These are phyloP conservation scores for Discostella stelligera DNA, from an alignment of 352 stramenopile species.

Conservation along the genomic window DNA sequence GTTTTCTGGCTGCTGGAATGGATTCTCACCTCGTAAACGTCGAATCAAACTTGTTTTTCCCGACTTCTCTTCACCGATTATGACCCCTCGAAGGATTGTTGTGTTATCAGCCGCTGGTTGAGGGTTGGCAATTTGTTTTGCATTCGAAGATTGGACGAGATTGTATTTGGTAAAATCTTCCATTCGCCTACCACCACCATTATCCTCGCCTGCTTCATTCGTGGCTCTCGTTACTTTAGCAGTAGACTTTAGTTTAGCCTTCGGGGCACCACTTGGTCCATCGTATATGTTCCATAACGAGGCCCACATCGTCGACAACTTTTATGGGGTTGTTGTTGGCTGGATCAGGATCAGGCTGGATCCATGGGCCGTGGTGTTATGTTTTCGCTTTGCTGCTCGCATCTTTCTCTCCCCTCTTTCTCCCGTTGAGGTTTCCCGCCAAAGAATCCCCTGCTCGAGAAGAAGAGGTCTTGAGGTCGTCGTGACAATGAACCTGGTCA, in stretches of 20 bases:
- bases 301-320: constrained; percentile 18
- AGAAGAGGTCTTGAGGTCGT: no score
- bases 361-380: no score
- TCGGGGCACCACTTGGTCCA: constrained; percentile 2
- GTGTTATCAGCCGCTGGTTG: constrained; percentile 19
- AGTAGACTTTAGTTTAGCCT: not conserved
- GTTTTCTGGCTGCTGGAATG: constrained; percentile 26
- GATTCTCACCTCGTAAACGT: constrained; percentile 45
- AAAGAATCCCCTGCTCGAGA: no score
- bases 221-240: not conserved
- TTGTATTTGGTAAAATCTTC: not conserved
- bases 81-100: constrained; percentile 42
- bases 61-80: constrained; percentile 37
- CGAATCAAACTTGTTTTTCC: constrained; percentile 51
- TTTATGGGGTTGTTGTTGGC: not conserved
- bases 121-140: not conserved
- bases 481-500: not conserved
- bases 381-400: no score
- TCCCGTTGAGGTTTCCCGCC: no score
- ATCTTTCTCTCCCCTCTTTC: no score
- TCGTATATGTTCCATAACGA: constrained; percentile 27
- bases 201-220: not conserved
- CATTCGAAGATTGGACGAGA: not conserved
- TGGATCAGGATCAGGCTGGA: no score
- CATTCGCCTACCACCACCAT: constrained; percentile 3